A percentile compares a stretch with the other conserved stretches of the same genome.
phyloP scores from a whole-genome alignment of 192 early-diverging fungal genomes.

The Martensiomyces pterosporus region DNA sequence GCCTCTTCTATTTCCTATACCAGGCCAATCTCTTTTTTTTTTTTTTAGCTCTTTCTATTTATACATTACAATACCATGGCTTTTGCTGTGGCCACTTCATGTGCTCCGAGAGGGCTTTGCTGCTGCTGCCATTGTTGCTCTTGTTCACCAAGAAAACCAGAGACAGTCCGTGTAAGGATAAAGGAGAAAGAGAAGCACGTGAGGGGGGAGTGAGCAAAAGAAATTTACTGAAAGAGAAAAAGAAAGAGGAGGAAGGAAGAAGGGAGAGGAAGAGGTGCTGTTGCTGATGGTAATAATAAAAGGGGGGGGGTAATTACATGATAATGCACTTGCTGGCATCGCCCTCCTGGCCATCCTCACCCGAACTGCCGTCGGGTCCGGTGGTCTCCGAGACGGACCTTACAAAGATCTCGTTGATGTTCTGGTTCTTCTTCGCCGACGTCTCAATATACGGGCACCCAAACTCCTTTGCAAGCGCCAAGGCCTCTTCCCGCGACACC shows the following conservation, averaged over 20 bases:
- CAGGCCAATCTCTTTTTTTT: background rate
- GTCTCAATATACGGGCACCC: slow-evolving; percentile 84
- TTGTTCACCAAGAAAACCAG: no score
- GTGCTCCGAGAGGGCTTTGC: background rate
- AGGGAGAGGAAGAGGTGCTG: background rate
- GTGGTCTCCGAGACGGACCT: slow-evolving; percentile 32
- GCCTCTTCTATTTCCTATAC: background rate
- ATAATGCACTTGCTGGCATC: slow-evolving; percentile 28
- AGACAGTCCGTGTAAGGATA: no score
- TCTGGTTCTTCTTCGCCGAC: slow-evolving; percentile 88
- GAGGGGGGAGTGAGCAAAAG: no score
- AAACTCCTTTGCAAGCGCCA: slow-evolving; percentile 75
- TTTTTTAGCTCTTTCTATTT: background rate
- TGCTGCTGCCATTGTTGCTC: no score
- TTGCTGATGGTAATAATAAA: background rate
- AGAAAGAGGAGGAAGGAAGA: slow-evolving; percentile 1
- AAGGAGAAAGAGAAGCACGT: no score
- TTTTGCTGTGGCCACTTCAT: background rate
- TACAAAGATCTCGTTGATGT: slow-evolving; percentile 62
- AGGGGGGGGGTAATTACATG: slow-evolving; percentile 16
- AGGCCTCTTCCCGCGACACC: slow-evolving; percentile 71
- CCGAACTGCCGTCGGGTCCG: slow-evolving; percentile 12
- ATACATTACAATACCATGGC: background rate
- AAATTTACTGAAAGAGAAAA: no score
- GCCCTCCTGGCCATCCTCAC: slow-evolving; percentile 15